Evolutionary conservation across 768 basidiomycete genomes (phyloP).

Genomic region (Artomyces pyxidatus): DNA sequence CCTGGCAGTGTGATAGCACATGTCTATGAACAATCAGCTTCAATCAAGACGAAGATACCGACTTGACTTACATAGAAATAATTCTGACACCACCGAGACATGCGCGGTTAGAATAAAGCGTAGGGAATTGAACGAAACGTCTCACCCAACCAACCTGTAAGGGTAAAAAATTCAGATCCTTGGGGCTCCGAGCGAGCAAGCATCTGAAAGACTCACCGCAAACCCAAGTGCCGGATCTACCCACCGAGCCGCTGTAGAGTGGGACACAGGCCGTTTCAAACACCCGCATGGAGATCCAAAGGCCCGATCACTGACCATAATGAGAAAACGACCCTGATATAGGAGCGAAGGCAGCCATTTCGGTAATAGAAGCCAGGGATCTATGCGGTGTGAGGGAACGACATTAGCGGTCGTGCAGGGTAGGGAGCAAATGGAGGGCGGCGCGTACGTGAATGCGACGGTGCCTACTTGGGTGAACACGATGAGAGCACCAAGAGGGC

Average conservation of each 20-base stretch:
- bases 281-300: not conserved
- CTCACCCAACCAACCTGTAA: slow-evolving; percentile 16
- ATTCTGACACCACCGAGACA: slow-evolving; percentile 3
- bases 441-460: slow-evolving; percentile 23
- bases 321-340: slow-evolving; percentile 23
- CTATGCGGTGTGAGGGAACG: slow-evolving; percentile 7
- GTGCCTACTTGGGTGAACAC: slow-evolving; percentile 22
- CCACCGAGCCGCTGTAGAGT: slow-evolving; percentile 25
- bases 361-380: slow-evolving; percentile 23
- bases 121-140: not conserved
- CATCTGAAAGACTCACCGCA: slow-evolving; percentile 16
- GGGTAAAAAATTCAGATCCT: not conserved
- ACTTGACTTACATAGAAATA: slow-evolving; percentile 11
- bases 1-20: slow-evolving; percentile 13
- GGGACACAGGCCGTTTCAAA: slow-evolving; percentile 13
- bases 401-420: slow-evolving; percentile 1
- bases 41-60: not conserved
- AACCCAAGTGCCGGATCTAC: slow-evolving; percentile 25
- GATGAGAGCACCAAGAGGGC: slow-evolving; percentile 23
- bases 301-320: slow-evolving; percentile 16
- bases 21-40: slow-evolving; percentile 2
- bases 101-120: not conserved
- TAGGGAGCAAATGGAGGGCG: not conserved
- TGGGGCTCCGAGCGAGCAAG: not conserved
- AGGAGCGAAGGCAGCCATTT: slow-evolving; percentile 23